A percentile compares a stretch with the other conserved stretches of the same genome.
phyloP scores from a whole-genome alignment of 2,329 filamentous ascomycete genomes.

The Fusarium avenaceum region DNA sequence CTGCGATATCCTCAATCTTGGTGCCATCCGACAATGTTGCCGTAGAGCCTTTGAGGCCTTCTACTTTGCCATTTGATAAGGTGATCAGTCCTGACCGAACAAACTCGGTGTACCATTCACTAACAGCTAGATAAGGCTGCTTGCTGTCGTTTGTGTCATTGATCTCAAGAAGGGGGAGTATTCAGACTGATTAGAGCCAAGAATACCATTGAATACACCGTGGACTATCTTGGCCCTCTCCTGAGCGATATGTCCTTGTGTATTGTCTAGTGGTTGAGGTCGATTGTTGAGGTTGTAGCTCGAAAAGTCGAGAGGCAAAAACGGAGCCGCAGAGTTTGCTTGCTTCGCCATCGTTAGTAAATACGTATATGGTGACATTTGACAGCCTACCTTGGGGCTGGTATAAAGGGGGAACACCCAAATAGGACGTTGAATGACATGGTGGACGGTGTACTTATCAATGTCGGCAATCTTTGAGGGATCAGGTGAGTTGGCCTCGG shows the following conservation, averaged over 20 bases:
- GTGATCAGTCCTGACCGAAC: slow-evolving; percentile 74
- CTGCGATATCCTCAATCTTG: slow-evolving; percentile 69
- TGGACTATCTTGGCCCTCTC: slow-evolving; percentile 70
- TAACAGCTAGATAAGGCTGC: slow-evolving; percentile 77
- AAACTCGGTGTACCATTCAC: slow-evolving; percentile 80
- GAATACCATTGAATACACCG: slow-evolving; percentile 60
- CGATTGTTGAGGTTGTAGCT: slow-evolving; percentile 78
- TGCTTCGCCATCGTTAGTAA: slow-evolving; percentile 53
- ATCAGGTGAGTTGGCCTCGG: slow-evolving; percentile 67
- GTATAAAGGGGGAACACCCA: slow-evolving; percentile 77
- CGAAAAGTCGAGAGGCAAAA: slow-evolving; percentile 79
- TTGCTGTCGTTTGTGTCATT: slow-evolving; percentile 57
- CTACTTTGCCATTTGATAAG: slow-evolving; percentile 62
- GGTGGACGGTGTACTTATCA: slow-evolving; percentile 71
- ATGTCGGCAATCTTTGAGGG: slow-evolving; percentile 57
- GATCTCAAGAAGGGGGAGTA: slow-evolving; percentile 61
- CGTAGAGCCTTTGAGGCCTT: slow-evolving; percentile 53
- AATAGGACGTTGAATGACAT: slow-evolving; percentile 76
- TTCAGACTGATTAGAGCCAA: slow-evolving; percentile 68
- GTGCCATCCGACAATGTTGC: slow-evolving; percentile 52
- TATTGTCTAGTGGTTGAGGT: slow-evolving; percentile 70
- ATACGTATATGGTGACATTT: rapidly evolving
- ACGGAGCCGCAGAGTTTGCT: slow-evolving; percentile 65
- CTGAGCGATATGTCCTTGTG: slow-evolving; percentile 72
- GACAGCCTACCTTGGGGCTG: slow-evolving; percentile 60